Evolutionary conservation across 2,329 filamentous ascomycete species (phyloP).

Genomic region (Pseudogymnoascus sp.): DNA sequence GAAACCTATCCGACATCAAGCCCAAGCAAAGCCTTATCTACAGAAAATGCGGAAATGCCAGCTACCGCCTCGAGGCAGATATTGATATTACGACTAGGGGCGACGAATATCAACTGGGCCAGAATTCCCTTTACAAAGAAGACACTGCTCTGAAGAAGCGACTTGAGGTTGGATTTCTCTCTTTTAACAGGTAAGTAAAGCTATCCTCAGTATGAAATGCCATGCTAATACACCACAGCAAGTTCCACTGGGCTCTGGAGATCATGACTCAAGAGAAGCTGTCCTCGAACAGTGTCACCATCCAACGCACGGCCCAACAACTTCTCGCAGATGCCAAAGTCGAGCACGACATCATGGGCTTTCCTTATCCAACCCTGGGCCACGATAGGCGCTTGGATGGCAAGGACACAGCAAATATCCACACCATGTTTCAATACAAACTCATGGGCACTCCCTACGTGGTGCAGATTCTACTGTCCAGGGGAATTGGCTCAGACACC

Average conservation of each 20-base stretch:
- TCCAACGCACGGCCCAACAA: constrained; percentile 16
- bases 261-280: constrained; percentile 24
- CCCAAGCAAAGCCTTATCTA: constrained; percentile 10
- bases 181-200: constrained; percentile 3
- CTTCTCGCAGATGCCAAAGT: constrained; percentile 12
- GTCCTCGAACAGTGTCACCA: constrained; percentile 5
- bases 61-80: constrained; percentile 12
- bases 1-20: neutral
- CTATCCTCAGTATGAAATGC: neutral
- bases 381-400: constrained; percentile 11
- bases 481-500: constrained; percentile 21
- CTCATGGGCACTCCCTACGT: constrained; percentile 20
- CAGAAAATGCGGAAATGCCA: neutral
- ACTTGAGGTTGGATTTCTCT: constrained; percentile 4
- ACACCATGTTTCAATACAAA: constrained; percentile 23
- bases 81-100: constrained; percentile 7
- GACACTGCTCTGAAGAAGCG: constrained; percentile 4
- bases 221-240: constrained; percentile 14
- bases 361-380: constrained; percentile 21
- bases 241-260: constrained; percentile 26
- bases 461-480: constrained; percentile 27
- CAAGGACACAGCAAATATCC: constrained; percentile 19
- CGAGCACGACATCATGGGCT: constrained; percentile 19
- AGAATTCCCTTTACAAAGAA: constrained; percentile 2
- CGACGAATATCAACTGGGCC: constrained; percentile 7